Evolutionary conservation across 306 rosid genomes (phyloP), one percentile per base, ranked within the genome.

Genomic region (Citrullus mucosospermus): DNA sequence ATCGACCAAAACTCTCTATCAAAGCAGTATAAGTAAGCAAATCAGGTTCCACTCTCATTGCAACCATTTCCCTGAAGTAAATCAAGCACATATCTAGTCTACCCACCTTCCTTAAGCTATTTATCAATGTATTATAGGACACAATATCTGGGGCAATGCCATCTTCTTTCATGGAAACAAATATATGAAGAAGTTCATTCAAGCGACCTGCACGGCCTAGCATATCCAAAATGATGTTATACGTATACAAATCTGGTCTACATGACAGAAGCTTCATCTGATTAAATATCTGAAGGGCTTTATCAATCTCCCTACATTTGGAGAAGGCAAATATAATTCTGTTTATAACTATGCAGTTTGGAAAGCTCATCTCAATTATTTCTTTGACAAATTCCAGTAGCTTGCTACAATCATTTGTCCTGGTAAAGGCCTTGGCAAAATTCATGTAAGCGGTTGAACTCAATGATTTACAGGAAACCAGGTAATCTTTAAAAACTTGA

Each of bases 1-100:
- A 81, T 56, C 93, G 78, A 25, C 98, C 97, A 53, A 81, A 78
- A 79, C 85, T 69, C 78, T 88, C 89, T 83, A 91, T 91, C 70
- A 90, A 48, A 60, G 97, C 92, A 67, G 89, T 85, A 68, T 91
- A 93, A 65, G 93, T 90, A 79, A 88, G 93, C 91, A 90, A 82
- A 88, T 91, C 92, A 39, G 91, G 91, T 77, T 85, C 76, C 75
- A 85, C 84, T 39, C 91, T 85, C 43, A 48, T 88, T 71, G 85
- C 89, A 74, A 59, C 81, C 98, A 93, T 93, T 84, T 91, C 92
- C 85, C 82, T 84, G 58, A 86, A 89, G 82, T 86, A 91, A 9
- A 73, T 53, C 59, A 80, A 1, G 44, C 93, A 93, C 85, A 87
- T 10, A 59, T 89, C 90, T 36, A 78, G 72, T 85, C 93, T 89